Evolutionary conservation across 352 stramenopile genomes (phyloP).

Genomic region (Albugo laibachii): DNA sequence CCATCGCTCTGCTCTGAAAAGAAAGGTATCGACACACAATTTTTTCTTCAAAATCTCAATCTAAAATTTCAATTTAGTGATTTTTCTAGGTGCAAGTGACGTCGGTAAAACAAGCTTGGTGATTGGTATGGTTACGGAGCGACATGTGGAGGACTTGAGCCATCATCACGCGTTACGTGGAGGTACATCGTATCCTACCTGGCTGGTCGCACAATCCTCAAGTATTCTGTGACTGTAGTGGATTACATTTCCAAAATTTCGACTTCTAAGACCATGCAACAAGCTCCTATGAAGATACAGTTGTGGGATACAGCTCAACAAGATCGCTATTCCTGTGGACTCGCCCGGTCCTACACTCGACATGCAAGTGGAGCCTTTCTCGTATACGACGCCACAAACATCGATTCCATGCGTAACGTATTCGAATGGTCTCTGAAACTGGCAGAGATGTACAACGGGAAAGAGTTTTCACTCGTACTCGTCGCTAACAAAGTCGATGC

Average conservation of each 20-base stretch:
- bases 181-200: neutral
- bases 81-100: conserved; percentile 17
- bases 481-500: conserved; percentile 9
- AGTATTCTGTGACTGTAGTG: neutral
- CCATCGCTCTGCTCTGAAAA: conserved; percentile 22
- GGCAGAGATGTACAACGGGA: conserved; percentile 3
- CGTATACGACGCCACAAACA: conserved; percentile 20
- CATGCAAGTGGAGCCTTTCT: conserved; percentile 19
- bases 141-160: no score
- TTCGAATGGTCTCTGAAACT: conserved; percentile 16
- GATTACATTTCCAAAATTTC: conserved; percentile 15
- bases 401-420: conserved; percentile 15
- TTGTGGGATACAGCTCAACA: conserved; percentile 33
- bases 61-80: conserved; percentile 10
- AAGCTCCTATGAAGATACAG: conserved; percentile 22
- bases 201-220: neutral
- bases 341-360: conserved; percentile 23
- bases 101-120: conserved; percentile 27
- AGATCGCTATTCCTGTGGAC: conserved; percentile 14
- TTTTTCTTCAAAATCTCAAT: neutral
- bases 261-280: conserved; percentile 11
- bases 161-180: no score
- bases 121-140: conserved; percentile 5
- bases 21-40: conserved; percentile 15
- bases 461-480: conserved; percentile 14